Evolutionary conservation across 305 asterid species (phyloP), one percentile per base, ranked within the genome.

Genomic region (Stenogyne calaminthoides): DNA sequence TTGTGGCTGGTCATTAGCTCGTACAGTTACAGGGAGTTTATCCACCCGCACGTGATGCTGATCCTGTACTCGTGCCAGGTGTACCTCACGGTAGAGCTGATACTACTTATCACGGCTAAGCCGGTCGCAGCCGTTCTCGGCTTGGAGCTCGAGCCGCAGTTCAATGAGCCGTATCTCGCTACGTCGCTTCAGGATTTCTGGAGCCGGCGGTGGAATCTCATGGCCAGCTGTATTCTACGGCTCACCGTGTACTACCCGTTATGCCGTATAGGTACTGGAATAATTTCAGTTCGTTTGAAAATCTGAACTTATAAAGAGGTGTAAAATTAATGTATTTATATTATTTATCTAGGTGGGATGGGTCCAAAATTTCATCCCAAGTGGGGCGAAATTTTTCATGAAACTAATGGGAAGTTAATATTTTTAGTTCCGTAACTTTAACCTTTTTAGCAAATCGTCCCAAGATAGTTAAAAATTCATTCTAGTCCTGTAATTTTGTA

Each of bases 191-290:
- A 86, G 4, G 93, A 90, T 14, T 88, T 85, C 25, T 88, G 97
- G 97, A 89, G 95, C 14, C 84, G 85, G 6, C 73, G 97, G 70
- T 91, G 97, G 97, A 89, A 91, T 39, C 88, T 89, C 42, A 74
- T 78, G 81, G 94, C 84, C 20, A 69, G 84, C 2, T 47, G 82
- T 1, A 76, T 88, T 10, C 85, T 91, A 29, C 91, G 94, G 39
- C 83, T 86, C 70, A 71, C 94, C 34, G 86, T 89, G 7, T 88
- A 87, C 82, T 5, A 32, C 19, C 97, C 96, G 7, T 64, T 86
- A 18, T 29, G 59, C 6, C 29, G 59, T 46, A 46, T 46, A 40
- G 46, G 46, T 40, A 34, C 8, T 34, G 8, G 5, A 34, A 34
- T 5, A 34, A 34, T 34, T 34, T 6, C 8, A 34, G 4, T 1